These are phyloP conservation scores for Schizonepeta tenuifolia DNA, from an alignment of 257 asterid species.

Conservation along the genomic window DNA sequence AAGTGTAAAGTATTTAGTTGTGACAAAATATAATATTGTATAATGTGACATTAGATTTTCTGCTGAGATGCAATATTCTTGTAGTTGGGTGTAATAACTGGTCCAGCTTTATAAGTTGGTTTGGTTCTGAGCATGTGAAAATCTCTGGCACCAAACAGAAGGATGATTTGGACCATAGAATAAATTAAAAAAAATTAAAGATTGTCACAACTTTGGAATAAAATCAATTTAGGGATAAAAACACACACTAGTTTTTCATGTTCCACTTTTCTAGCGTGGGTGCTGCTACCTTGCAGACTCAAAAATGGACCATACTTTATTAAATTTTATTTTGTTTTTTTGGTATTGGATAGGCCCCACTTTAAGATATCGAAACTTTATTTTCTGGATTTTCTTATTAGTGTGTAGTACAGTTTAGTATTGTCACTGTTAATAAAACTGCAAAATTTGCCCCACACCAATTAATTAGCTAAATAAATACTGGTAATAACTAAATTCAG, in stretches of 20 bases:
- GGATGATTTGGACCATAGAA: conserved; percentile 16
- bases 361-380: conserved; percentile 16
- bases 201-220: conserved; percentile 18
- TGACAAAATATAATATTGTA: background rate
- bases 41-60: background rate
- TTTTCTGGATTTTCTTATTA: background rate
- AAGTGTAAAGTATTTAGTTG: background rate
- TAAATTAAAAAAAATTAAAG: background rate
- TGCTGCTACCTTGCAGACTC: background rate
- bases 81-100: background rate
- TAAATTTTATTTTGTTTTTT: background rate
- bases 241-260: conserved; percentile 6
- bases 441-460: background rate
- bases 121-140: conserved; percentile 26
- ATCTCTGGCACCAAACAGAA: conserved; percentile 14
- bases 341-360: background rate
- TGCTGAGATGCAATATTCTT: background rate
- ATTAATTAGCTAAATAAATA: background rate
- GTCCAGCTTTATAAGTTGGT: conserved; percentile 12
- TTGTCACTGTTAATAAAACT: background rate
- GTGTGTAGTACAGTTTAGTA: background rate
- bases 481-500: background rate
- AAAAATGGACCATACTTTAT: conserved; percentile 27
- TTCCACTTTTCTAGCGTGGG: conserved; percentile 1
- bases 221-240: conserved; percentile 21